phyloP scores from a whole-genome alignment of 768 basidiomycete genomes.

The Russula emetica region DNA sequence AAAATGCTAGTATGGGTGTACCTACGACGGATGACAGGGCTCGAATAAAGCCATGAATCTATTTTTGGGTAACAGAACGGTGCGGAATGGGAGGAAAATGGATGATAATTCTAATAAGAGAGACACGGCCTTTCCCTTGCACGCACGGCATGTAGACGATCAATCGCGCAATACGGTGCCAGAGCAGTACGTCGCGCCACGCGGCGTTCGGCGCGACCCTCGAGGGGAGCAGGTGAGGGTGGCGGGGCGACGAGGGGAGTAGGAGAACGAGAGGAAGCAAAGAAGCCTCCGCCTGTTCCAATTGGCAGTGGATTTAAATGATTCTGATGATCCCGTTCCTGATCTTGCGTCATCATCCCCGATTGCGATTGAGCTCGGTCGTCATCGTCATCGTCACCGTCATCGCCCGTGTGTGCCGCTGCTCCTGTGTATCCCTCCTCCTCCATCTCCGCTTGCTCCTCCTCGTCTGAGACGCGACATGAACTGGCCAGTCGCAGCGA shows the following conservation, averaged over 20 bases:
- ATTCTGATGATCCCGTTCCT: background rate
- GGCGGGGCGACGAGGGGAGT: background rate
- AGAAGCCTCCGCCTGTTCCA: background rate
- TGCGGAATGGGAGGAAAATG: background rate
- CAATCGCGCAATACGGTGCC: conserved; percentile 4
- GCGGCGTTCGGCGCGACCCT: conserved; percentile 10
- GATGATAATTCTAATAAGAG: background rate
- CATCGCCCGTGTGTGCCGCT: background rate
- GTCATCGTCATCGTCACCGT: background rate
- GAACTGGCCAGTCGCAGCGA: conserved; percentile 11
- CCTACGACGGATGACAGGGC: background rate
- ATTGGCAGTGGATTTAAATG: background rate
- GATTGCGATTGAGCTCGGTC: too few species aligned
- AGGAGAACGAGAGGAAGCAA: background rate
- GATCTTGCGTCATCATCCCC: background rate
- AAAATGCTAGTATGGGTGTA: background rate
- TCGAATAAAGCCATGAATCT: background rate
- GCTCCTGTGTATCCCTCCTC: background rate
- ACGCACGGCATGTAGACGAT: background rate
- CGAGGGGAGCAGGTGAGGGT: background rate
- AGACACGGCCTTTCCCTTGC: background rate
- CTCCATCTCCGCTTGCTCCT: too few species aligned
- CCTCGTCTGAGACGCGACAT: conserved; percentile 10
- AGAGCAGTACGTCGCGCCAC: conserved; percentile 4
- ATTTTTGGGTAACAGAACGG: background rate